Conservation (phyloP, 805 yeast genomes). For the Cyberlindnera suaveolens region DNA sequence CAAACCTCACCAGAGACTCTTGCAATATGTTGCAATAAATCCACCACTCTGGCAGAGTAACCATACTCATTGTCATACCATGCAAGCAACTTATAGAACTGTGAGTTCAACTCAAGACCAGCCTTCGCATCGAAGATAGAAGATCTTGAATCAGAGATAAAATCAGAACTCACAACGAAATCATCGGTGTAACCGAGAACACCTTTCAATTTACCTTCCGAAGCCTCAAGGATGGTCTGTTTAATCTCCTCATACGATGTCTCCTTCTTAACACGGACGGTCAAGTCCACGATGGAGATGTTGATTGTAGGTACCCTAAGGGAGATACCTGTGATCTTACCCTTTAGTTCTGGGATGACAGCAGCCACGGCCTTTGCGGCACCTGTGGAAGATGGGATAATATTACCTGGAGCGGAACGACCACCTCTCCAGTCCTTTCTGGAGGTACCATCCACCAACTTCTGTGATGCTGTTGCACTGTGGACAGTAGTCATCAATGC, state of each 20-base stretch:
- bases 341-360: constrained; percentile 86
- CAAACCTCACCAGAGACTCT: constrained; percentile 11
- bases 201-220: constrained; percentile 77
- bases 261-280: constrained; percentile 71
- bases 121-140: constrained; percentile 90
- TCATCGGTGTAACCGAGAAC: constrained; percentile 88
- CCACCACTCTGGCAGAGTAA: constrained; percentile 94
- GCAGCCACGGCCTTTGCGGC: constrained; percentile 97
- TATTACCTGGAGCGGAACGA: constrained; percentile 93
- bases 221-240: constrained; percentile 65
- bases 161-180: constrained; percentile 86
- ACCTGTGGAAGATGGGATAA: constrained; percentile 94
- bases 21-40: constrained; percentile 78
- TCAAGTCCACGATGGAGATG: constrained; percentile 89
- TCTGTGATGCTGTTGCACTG: constrained; percentile 94
- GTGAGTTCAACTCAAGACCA: constrained; percentile 81
- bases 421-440: constrained; percentile 99
- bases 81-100: constrained; percentile 84
- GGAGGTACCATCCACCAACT: constrained; percentile 95
- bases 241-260: constrained; percentile 82
- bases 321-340: constrained; percentile 91
- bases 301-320: constrained; percentile 92
- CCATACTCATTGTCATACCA: constrained; percentile 98
- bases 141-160: constrained; percentile 77
- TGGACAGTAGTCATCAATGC: constrained; percentile 96